Evolutionary conservation across 306 rosid genomes (phyloP).

Genomic region (Fagus crenata): DNA sequence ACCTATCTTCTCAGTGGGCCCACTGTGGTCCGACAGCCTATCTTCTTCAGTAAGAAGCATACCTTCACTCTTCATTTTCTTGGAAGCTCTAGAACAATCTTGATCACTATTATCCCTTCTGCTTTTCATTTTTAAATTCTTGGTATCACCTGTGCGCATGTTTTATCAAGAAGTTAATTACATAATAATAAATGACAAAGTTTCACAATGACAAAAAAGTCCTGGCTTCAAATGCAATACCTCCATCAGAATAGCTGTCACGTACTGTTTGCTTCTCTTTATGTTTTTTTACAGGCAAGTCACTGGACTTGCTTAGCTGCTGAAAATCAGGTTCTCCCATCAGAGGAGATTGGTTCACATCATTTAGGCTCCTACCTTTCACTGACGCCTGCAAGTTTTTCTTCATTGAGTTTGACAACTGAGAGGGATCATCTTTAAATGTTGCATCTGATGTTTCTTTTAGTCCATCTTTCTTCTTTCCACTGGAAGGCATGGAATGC

Average conservation of each 20-base stretch:
- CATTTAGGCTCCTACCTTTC: slow-evolving; percentile 85
- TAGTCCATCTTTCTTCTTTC: slow-evolving; percentile 53
- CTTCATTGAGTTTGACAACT: slow-evolving; percentile 55
- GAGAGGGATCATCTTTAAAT: slow-evolving; percentile 58
- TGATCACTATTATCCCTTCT: slow-evolving; percentile 57
- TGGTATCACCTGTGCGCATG: slow-evolving; percentile 59
- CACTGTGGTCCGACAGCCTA: slow-evolving; percentile 52
- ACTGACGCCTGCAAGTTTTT: slow-evolving; percentile 48
- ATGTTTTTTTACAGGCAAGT: slow-evolving; percentile 50
- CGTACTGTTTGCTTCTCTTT: slow-evolving; percentile 55
- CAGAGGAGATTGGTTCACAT: slow-evolving; percentile 68
- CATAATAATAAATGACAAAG: slow-evolving; percentile 13
- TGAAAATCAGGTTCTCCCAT: slow-evolving; percentile 54
- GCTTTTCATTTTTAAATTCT: slow-evolving; percentile 63
- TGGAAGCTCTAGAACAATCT: slow-evolving; percentile 65
- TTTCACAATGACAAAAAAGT: slow-evolving; percentile 27
- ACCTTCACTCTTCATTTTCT: slow-evolving; percentile 61
- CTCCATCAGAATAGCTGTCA: slow-evolving; percentile 58
- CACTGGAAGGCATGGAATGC: slow-evolving; percentile 42
- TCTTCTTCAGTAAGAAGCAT: slow-evolving; percentile 56
- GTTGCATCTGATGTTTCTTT: slow-evolving; percentile 48
- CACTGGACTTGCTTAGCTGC: slow-evolving; percentile 41
- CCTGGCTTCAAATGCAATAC: slow-evolving; percentile 42
- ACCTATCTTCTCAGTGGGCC: slow-evolving; percentile 52
- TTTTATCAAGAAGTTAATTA: slow-evolving; percentile 31